phyloP scores from a whole-genome alignment of 129 eudicot genomes.

The Flaveria bidentis region DNA sequence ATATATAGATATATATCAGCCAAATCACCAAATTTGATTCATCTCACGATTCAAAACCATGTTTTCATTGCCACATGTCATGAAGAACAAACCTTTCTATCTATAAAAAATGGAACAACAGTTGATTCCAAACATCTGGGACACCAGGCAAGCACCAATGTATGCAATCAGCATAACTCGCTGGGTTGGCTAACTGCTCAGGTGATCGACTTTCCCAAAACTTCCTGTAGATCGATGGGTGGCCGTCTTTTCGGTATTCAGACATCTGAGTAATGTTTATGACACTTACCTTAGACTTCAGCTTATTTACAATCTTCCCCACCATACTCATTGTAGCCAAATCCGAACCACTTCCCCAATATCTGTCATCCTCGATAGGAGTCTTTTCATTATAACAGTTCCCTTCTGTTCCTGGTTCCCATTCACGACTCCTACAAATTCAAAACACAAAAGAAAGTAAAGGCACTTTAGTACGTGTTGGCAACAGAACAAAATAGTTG shows the following conservation, averaged over 20 bases:
- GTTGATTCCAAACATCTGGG: constrained; percentile 90
- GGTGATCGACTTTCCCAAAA: constrained; percentile 76
- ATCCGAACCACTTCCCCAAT: constrained; percentile 94
- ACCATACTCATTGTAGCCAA: constrained; percentile 86
- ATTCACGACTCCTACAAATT: constrained; percentile 67
- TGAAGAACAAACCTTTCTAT: constrained; percentile 5
- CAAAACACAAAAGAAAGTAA: neutral
- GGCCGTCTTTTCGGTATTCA: constrained; percentile 92
- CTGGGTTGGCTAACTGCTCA: constrained; percentile 65
- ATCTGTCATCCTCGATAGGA: constrained; percentile 54
- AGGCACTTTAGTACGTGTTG: neutral
- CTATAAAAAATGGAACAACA: constrained; percentile 64
- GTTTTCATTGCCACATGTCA: constrained; percentile 4
- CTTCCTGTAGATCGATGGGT: constrained; percentile 84
- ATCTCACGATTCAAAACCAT: neutral
- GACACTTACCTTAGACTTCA: constrained; percentile 70
- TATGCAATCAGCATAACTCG: constrained; percentile 84
- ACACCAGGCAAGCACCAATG: constrained; percentile 99
- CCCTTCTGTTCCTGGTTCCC: constrained; percentile 77
- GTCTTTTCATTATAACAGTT: constrained; percentile 73
- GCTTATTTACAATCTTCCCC: constrained; percentile 46
- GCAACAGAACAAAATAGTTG: neutral
- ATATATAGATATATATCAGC: neutral
- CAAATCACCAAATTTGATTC: neutral
- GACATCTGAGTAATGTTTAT: constrained; percentile 96